phyloP scores from a whole-genome alignment of 257 asterid species.

The Solanum infundibuliforme region DNA sequence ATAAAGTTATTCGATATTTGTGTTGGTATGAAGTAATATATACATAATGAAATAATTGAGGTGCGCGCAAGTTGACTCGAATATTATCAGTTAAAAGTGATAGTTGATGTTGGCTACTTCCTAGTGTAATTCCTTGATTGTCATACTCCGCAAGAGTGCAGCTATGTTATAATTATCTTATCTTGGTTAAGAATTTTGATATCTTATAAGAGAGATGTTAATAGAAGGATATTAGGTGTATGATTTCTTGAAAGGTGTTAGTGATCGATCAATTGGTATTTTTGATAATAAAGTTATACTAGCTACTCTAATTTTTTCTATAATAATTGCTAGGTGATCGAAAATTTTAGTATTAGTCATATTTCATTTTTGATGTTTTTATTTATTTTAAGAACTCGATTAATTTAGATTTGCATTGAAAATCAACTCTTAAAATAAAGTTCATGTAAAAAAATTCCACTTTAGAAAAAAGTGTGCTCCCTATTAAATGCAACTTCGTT shows the following conservation, averaged over 20 bases:
- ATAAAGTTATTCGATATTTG: not conserved
- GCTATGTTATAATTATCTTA: not conserved
- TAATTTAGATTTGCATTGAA: not conserved
- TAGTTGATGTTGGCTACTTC: not conserved
- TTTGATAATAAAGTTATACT: not conserved
- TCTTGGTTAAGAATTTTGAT: not conserved
- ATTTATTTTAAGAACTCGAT: not conserved
- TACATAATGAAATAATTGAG: not conserved
- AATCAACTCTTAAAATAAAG: not conserved
- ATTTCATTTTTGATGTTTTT: not conserved
- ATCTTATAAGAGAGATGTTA: not conserved
- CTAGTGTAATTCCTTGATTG: not conserved
- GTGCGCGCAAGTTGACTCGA: not conserved
- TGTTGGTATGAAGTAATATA: not conserved
- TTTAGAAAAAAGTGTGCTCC: not conserved
- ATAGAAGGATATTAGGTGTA: not conserved
- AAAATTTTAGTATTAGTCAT: not conserved
- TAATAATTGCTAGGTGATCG: not conserved
- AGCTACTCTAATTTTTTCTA: not conserved
- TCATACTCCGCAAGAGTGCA: not conserved
- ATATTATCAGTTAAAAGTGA: not conserved
- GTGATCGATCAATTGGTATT: not conserved
- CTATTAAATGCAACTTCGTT: accelerated
- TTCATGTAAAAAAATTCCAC: too few species aligned
- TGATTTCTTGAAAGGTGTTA: not conserved